Base-by-base conservation (phyloP, 257 asterid species). In the Echium plantagineum region DNA sequence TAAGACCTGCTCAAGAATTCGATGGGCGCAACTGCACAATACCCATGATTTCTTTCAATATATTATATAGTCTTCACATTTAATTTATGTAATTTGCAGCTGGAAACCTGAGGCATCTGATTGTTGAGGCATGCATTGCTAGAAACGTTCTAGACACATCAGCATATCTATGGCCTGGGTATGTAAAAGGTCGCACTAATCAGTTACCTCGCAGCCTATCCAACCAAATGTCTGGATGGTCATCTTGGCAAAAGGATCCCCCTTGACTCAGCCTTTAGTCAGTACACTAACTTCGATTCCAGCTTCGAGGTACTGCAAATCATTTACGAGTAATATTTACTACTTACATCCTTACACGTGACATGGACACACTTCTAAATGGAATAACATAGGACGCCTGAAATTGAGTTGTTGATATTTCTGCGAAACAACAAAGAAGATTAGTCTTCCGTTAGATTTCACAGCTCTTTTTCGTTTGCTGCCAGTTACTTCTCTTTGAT, bases 61-160 rank as follows among this genome's bases (percentile, higher is more conserved):
- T 42, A 13, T 13, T 42, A 42, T 42, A 17, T 42, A 42, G 10
- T 42, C 49, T 42, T 42, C 49, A 13, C 49, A 42, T 56, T 20
- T 24, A 9, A 56, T 16, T 0, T 9, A 12, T 56, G 19, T 56
- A 35, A 56, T 59, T 31, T 52, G 38, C 60, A 65, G 70, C 63
- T 60, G 70, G 70, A 15, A 51, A 66, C 64, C 9, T 66, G 70
- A 58, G 65, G 54, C 65, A 66, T 49, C 60, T 66, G 28, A 66
- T 66, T 48, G 65, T 66, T 15, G 70, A 66, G 54, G 60, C 70
- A 30, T 66, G 70, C 55, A 51, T 66, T 66, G 64, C 65, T 16
- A 66, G 70, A 59, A 66, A 66, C 47, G 22, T 66, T 26, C 16
- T 66, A 20, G 59, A 51, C 70, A 66, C 53, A 20, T 66, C 65